These are phyloP conservation scores for Talaromyces stipitatus DNA, from an alignment of 495 filamentous ascomycete genomes.

Conservation along the genomic window DNA sequence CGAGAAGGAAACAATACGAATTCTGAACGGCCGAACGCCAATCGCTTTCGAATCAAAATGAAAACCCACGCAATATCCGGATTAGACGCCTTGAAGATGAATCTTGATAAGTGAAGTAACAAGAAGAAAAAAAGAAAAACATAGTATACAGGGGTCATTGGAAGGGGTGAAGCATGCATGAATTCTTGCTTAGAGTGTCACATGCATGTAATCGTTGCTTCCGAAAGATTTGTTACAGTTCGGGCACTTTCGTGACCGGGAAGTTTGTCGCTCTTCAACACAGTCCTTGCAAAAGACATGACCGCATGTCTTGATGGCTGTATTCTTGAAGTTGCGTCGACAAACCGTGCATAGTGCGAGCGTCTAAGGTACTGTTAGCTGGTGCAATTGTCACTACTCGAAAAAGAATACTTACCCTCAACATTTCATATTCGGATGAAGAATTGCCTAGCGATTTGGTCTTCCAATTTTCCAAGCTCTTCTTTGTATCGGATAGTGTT, in stretches of 20 bases:
- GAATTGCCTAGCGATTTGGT: slow-evolving; percentile 70
- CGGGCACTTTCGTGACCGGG: slow-evolving; percentile 89
- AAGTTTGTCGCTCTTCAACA: slow-evolving; percentile 75
- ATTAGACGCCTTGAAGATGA: slow-evolving; percentile 37
- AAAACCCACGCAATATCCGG: slow-evolving; percentile 25
- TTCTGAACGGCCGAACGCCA: slow-evolving; percentile 25
- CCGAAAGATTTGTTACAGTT: slow-evolving; percentile 88
- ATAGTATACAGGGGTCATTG: slow-evolving; percentile 33
- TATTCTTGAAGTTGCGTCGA: slow-evolving; percentile 85
- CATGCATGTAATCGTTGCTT: slow-evolving; percentile 72
- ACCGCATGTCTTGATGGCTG: slow-evolving; percentile 85
- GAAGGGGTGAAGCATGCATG: background rate
- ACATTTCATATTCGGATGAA: slow-evolving; percentile 71
- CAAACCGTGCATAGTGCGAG: slow-evolving; percentile 88
- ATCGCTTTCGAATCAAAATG: slow-evolving; percentile 13
- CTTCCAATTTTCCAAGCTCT: slow-evolving; percentile 74
- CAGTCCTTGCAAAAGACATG: slow-evolving; percentile 91
- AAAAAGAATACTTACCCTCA: slow-evolving; percentile 56
- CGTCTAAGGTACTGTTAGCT: slow-evolving; percentile 49
- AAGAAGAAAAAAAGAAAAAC: slow-evolving; percentile 17
- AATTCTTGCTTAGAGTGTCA: slow-evolving; percentile 36
- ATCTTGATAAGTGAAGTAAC: slow-evolving; percentile 10
- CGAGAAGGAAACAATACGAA: background rate
- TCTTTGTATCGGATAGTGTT: slow-evolving; percentile 65
- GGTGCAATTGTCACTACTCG: background rate